phyloP scores from a whole-genome alignment of 2,329 filamentous ascomycete species.

The Cladobotryum protrusum region DNA sequence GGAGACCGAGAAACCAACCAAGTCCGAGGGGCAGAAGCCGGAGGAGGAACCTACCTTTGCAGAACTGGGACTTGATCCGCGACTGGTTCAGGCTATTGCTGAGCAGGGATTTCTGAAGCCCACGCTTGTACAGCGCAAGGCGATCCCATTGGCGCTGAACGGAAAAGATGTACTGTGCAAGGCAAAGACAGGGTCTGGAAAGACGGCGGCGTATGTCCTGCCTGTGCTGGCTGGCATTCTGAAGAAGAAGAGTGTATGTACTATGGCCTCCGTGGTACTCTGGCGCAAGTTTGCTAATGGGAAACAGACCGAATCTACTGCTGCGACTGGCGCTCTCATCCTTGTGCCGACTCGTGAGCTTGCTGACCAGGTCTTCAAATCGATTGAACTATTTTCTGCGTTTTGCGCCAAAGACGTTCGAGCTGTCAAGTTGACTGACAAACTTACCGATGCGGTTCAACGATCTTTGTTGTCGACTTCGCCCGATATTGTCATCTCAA shows the following conservation, averaged over 20 bases:
- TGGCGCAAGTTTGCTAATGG: background rate
- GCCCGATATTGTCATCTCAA: constrained; percentile 87
- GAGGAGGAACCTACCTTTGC: constrained; percentile 55
- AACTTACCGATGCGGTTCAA: constrained; percentile 83
- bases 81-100: constrained; percentile 78
- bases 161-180: constrained; percentile 88
- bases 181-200: constrained; percentile 91
- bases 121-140: constrained; percentile 80
- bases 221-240: constrained; percentile 82
- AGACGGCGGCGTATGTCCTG: constrained; percentile 92
- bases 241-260: constrained; percentile 61
- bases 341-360: constrained; percentile 93
- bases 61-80: constrained; percentile 72
- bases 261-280: too few species aligned
- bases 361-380: constrained; percentile 81
- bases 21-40: constrained; percentile 14
- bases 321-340: constrained; percentile 68
- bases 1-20: constrained; percentile 17
- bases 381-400: constrained; percentile 66
- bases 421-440: constrained; percentile 81
- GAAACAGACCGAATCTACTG: constrained; percentile 40
- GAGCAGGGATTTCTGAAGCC: constrained; percentile 79
- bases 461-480: constrained; percentile 76
- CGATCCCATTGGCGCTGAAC: constrained; percentile 80
- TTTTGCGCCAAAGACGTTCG: constrained; percentile 83